These are phyloP conservation scores for Rhynchospora breviuscula DNA, from an alignment of 176 grass and related monocot genomes.

Conservation along the genomic window DNA sequence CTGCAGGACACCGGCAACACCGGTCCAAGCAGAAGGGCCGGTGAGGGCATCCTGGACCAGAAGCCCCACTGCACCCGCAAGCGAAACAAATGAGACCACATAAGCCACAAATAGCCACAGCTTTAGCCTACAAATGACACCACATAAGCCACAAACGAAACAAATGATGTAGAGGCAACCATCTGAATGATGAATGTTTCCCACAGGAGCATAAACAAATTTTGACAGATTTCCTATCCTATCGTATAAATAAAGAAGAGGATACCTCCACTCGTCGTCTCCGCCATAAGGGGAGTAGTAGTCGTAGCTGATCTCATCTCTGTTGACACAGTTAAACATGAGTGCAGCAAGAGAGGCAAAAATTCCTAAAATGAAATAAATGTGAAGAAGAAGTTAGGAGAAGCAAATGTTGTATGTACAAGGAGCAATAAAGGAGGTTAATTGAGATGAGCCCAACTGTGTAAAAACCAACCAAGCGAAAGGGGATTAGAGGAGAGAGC, in stretches of 20 bases:
- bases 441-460: too few species aligned
- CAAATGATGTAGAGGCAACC: too few species aligned
- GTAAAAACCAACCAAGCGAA: neutral
- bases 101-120: slow-evolving; percentile 89
- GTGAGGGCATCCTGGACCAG: slow-evolving; percentile 69
- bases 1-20: slow-evolving; percentile 62
- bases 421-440: neutral
- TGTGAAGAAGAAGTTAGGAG: neutral
- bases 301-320: slow-evolving; percentile 48
- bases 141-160: too few species aligned
- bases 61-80: slow-evolving; percentile 55
- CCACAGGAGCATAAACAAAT: neutral
- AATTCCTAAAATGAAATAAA: slow-evolving; percentile 17
- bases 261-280: slow-evolving; percentile 78
- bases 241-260: too few species aligned
- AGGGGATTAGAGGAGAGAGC: neutral
- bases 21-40: slow-evolving; percentile 68
- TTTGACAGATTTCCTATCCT: too few species aligned
- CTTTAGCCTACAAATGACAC: slow-evolving; percentile 81
- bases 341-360: slow-evolving; percentile 30
- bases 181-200: neutral
- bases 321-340: slow-evolving; percentile 85
- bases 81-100: slow-evolving; percentile 76
- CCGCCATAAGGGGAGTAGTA: slow-evolving; percentile 69
- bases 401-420: too few species aligned